A percentile compares a stretch with the other conserved stretches of the same genome.
Conservation (phyloP, 192 early-diverging fungal genomes). For the Coemansia guatemalensis region DNA sequence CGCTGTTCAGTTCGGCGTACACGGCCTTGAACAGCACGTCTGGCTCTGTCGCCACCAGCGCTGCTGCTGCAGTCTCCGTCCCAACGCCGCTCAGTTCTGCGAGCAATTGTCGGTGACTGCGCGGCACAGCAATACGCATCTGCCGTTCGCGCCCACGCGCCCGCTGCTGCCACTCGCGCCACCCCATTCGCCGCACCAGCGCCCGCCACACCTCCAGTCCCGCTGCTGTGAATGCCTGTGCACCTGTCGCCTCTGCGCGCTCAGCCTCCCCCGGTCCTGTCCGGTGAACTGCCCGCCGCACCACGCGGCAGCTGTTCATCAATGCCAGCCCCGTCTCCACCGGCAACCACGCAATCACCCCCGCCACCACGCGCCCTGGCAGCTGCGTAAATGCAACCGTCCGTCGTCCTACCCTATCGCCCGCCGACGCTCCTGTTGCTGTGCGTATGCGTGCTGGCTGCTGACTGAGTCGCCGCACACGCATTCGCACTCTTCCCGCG, state of each 20-base stretch:
- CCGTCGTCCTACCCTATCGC: not conserved
- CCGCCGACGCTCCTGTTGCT: not conserved
- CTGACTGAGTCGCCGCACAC: not conserved
- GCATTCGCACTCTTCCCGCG: not conserved
- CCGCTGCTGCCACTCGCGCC: slow-evolving; percentile 36
- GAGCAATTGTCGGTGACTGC: slow-evolving; percentile 26
- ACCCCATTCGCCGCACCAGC: slow-evolving; percentile 40
- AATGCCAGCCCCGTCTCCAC: slow-evolving; percentile 26
- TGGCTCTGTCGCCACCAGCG: slow-evolving; percentile 25
- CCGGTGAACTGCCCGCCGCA: slow-evolving; percentile 38
- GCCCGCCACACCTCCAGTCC: slow-evolving; percentile 38
- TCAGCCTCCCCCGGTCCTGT: slow-evolving; percentile 14
- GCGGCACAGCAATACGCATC: slow-evolving; percentile 26
- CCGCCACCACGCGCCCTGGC: slow-evolving; percentile 24
- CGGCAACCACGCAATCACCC: slow-evolving; percentile 25
- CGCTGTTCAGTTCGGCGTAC: slow-evolving; percentile 27
- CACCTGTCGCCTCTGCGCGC: not conserved
- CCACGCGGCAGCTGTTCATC: slow-evolving; percentile 37
- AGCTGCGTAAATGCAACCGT: slow-evolving; percentile 18
- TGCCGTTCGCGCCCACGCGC: slow-evolving; percentile 25
- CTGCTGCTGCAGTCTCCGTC: slow-evolving; percentile 25
- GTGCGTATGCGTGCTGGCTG: slow-evolving; percentile 22
- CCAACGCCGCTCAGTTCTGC: slow-evolving; percentile 27
- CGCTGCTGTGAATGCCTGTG: slow-evolving; percentile 31
- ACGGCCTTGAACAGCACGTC: slow-evolving; percentile 50